A percentile compares a stretch with the other conserved stretches of the same genome.
phyloP scores from a whole-genome alignment of 2,329 filamentous ascomycete species.

The Ophiosphaerella narmari region DNA sequence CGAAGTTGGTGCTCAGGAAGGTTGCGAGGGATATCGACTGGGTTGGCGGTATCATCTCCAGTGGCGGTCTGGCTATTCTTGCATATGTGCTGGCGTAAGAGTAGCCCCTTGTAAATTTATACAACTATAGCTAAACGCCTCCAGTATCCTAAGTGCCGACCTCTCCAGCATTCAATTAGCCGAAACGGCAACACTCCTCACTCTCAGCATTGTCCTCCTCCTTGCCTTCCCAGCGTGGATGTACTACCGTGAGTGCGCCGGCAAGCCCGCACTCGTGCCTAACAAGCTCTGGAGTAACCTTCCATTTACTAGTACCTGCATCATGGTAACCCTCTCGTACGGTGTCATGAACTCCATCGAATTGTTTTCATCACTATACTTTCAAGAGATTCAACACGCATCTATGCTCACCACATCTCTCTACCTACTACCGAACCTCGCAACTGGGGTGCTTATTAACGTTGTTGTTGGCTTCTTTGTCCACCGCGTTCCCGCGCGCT shows the following conservation, averaged over 20 bases:
- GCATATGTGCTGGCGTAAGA: slow-evolving; percentile 34
- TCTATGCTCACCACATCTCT: slow-evolving; percentile 43
- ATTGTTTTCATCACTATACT: slow-evolving; percentile 51
- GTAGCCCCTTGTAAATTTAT: background rate
- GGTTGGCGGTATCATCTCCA: slow-evolving; percentile 32
- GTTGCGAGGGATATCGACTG: slow-evolving; percentile 33
- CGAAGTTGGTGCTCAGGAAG: slow-evolving; percentile 9
- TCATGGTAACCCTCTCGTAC: slow-evolving; percentile 47
- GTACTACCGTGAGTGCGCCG: slow-evolving; percentile 27
- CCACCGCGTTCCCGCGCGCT: slow-evolving; percentile 50
- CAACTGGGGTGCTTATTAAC: slow-evolving; percentile 48
- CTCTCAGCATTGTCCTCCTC: slow-evolving; percentile 28
- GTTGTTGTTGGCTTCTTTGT: slow-evolving; percentile 54
- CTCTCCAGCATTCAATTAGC: slow-evolving; percentile 27
- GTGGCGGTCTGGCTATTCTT: slow-evolving; percentile 26
- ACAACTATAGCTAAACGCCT: slow-evolving; percentile 7
- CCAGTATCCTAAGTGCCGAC: slow-evolving; percentile 30
- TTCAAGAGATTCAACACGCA: slow-evolving; percentile 47
- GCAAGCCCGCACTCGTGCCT: slow-evolving; percentile 30
- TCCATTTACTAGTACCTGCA: slow-evolving; percentile 61
- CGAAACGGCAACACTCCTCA: slow-evolving; percentile 25
- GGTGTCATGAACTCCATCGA: slow-evolving; percentile 46
- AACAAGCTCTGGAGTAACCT: slow-evolving; percentile 59
- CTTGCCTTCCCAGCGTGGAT: slow-evolving; percentile 38
- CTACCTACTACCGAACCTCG: slow-evolving; percentile 50